Evolutionary conservation across 805 yeast genomes (phyloP).

Genomic region (Priceomyces carsonii): DNA sequence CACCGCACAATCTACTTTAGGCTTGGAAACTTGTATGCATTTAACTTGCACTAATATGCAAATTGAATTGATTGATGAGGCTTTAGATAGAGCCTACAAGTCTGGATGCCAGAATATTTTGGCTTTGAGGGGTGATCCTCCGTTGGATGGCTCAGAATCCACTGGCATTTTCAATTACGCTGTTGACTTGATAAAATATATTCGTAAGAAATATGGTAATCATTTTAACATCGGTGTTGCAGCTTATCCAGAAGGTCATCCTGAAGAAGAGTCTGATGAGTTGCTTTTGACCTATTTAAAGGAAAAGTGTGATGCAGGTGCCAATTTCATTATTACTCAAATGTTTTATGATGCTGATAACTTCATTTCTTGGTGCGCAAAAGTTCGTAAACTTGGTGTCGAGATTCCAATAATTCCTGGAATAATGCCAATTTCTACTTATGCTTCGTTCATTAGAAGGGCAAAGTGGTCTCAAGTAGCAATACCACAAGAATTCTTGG

Average conservation of each 20-base stretch:
- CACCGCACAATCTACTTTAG: slow-evolving; percentile 85
- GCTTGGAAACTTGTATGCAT: slow-evolving; percentile 97
- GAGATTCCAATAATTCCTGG: slow-evolving; percentile 93
- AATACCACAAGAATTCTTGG: slow-evolving; percentile 73
- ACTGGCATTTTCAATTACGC: slow-evolving; percentile 89
- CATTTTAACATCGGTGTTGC: slow-evolving; percentile 96
- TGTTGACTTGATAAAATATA: slow-evolving; percentile 78
- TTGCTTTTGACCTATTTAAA: slow-evolving; percentile 62
- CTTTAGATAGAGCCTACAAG: slow-evolving; percentile 78
- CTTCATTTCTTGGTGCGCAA: slow-evolving; percentile 79
- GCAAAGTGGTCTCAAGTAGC: slow-evolving; percentile 91
- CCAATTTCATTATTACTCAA: slow-evolving; percentile 90
- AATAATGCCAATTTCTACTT: slow-evolving; percentile 97
- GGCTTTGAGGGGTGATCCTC: slow-evolving; percentile 96
- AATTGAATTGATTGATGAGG: slow-evolving; percentile 73
- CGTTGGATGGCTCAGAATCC: slow-evolving; percentile 68
- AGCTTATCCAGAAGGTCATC: slow-evolving; percentile 96
- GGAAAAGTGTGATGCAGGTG: slow-evolving; percentile 92
- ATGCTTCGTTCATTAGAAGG: slow-evolving; percentile 88
- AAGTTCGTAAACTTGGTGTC: slow-evolving; percentile 70
- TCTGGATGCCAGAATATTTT: slow-evolving; percentile 95
- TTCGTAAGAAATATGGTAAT: slow-evolving; percentile 74
- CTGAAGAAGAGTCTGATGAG: slow-evolving; percentile 67
- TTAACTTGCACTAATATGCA: slow-evolving; percentile 97
- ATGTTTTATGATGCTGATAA: slow-evolving; percentile 94